phyloP scores from a whole-genome alignment of 305 asterid species.

The Stenogyne calaminthoides region DNA sequence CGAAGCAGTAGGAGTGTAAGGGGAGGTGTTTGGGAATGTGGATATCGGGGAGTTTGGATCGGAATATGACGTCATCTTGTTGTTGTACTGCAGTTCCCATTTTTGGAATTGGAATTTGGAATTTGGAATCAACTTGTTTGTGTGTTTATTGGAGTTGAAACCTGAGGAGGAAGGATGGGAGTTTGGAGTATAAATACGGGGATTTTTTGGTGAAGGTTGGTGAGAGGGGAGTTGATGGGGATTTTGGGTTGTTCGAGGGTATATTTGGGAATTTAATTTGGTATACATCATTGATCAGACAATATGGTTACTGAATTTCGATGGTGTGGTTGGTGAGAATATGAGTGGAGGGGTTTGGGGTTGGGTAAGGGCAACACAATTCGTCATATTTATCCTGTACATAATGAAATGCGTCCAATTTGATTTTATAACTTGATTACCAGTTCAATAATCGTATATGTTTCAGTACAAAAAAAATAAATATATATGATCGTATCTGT shows the following conservation, averaged over 20 bases:
- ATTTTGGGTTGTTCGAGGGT: constrained; percentile 48
- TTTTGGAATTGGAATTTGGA: neutral
- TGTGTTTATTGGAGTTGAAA: constrained; percentile 18
- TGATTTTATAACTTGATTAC: neutral
- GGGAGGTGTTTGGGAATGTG: constrained; percentile 79
- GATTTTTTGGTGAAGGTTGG: constrained; percentile 34
- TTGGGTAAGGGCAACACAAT: too few species aligned
- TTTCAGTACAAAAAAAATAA: too few species aligned
- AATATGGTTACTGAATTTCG: neutral
- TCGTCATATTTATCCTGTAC: too few species aligned
- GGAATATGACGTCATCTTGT: constrained; percentile 52
- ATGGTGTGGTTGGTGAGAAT: constrained; percentile 68
- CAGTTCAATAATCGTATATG: neutral
- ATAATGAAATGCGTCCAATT: neutral
- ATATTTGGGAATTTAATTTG: constrained; percentile 25
- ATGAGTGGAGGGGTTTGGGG: too few species aligned
- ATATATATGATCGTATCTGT: too few species aligned
- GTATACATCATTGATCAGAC: too few species aligned
- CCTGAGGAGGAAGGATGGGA: constrained; percentile 33
- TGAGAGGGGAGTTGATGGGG: constrained; percentile 33
- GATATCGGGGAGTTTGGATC: constrained; percentile 81
- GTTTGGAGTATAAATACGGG: constrained; percentile 42
- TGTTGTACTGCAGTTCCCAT: constrained; percentile 47
- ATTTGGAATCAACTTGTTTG: constrained; percentile 22
- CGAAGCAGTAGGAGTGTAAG: constrained; percentile 68